These are phyloP conservation scores for Verticillium nubilum DNA, from an alignment of 2,329 filamentous ascomycete species.

Conservation along the genomic window DNA sequence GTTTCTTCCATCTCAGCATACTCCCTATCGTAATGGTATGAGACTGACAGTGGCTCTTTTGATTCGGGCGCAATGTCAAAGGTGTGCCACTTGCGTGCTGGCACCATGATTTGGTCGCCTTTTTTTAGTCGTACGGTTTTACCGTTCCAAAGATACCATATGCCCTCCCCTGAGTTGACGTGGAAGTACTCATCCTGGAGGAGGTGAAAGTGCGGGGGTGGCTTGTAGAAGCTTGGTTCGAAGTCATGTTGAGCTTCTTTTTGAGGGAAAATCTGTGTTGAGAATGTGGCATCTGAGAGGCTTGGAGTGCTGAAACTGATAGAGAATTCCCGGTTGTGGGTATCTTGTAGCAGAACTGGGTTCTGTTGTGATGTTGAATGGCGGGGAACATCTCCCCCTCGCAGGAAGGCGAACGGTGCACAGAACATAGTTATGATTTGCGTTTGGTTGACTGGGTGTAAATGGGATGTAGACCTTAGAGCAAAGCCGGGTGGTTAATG, in stretches of 20 bases:
- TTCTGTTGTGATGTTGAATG: not conserved
- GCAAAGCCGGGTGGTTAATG: not conserved
- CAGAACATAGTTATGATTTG: not conserved
- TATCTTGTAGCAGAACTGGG: not conserved
- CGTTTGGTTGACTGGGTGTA: not conserved
- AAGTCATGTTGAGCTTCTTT: not conserved
- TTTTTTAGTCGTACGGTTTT: slow-evolving; percentile 7
- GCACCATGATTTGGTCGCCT: slow-evolving; percentile 2
- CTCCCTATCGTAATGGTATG: slow-evolving; percentile 8
- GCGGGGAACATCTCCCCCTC: not conserved
- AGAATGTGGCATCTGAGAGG: not conserved
- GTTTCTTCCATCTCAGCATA: slow-evolving; percentile 13
- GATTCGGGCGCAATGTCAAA: slow-evolving; percentile 10
- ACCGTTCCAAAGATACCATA: slow-evolving; percentile 12
- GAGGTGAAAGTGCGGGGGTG: slow-evolving; percentile 17
- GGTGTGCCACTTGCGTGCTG: slow-evolving; percentile 9
- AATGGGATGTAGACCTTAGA: not conserved
- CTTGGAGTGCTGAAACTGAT: not conserved
- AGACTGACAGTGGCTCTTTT: slow-evolving; percentile 3
- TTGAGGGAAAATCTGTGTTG: slow-evolving; percentile 1
- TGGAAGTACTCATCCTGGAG: slow-evolving; percentile 15
- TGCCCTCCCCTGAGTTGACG: slow-evolving; percentile 10
- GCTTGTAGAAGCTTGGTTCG: slow-evolving; percentile 5
- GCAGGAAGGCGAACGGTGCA: not conserved
- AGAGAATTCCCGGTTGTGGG: not conserved